Base-by-base conservation (phyloP, 805 yeast species). In the Blastobotrys muscicola region DNA sequence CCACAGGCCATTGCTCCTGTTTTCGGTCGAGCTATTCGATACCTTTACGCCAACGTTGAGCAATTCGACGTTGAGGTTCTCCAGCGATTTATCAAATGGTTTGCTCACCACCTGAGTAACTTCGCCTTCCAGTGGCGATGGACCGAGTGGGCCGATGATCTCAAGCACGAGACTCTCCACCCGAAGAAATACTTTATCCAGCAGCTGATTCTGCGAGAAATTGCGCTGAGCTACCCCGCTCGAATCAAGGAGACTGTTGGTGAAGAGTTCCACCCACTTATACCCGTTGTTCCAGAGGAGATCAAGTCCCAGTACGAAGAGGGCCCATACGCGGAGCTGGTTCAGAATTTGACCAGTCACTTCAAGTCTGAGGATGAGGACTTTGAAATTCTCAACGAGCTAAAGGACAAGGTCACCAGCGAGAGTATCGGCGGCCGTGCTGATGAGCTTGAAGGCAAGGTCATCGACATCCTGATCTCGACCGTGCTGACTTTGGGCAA, bases 91-190 rank as follows among this genome's bases (percentile, higher is more conserved):
- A 68, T 85, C 54, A 90, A 84, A 62, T 92, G 97, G 97, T 80
- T 94, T 69, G 73, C 94, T 1, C 80, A 85, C 44, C 98, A 92
- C 64, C 75, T 92, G 60, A 83, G 94, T 55, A 92, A 90, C 59
- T 92, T 90, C 62, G 87, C 83, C 45, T 92, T 85, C 65, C 85
- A 89, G 32, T 92, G 99, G 99, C 86, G 87, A 58, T 92, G 98
- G 98, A 78, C 76, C 50, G 97, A 89, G 61, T 92, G 98, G 98
- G 76, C 72, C 23, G 61, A 53, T 8, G 62, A 67, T 6, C 61
- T 68, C 8, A 66, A 72, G 31, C 60, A 66, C 30, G 65, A 70
- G 26, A 54, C 57, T 11, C 78, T 75, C 55, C 89, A 85, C 57
- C 95, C 97, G 9, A 78, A 76, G 51, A 71, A 75, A 49, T 75